Conservation (phyloP, 108 stramenopile species). For the Skeletonema marinoi region DNA sequence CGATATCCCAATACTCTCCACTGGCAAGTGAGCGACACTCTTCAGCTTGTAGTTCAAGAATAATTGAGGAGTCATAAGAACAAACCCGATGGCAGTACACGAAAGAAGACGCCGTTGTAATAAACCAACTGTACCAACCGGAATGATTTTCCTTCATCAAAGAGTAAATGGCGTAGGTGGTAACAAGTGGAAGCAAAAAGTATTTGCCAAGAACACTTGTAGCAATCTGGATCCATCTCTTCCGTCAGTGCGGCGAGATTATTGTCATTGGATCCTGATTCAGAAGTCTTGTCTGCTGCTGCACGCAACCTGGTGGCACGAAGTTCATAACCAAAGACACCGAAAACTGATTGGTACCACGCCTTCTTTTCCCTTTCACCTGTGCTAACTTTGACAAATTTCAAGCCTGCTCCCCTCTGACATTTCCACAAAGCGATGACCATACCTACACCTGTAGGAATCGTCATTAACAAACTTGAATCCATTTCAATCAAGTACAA, state of each 20-base stretch:
- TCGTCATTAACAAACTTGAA: slow-evolving; percentile 83
- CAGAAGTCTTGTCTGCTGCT: slow-evolving; percentile 9
- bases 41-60: slow-evolving; percentile 91
- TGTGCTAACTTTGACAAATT: slow-evolving; percentile 50
- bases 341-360: slow-evolving; percentile 65
- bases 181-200: slow-evolving; percentile 77
- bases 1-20: slow-evolving; percentile 91
- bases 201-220: slow-evolving; percentile 66
- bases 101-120: slow-evolving; percentile 84
- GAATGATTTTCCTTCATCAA: slow-evolving; percentile 70
- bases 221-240: slow-evolving; percentile 86
- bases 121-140: slow-evolving; percentile 92
- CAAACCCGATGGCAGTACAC: slow-evolving; percentile 89
- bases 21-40: slow-evolving; percentile 86
- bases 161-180: slow-evolving; percentile 74
- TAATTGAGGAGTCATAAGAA: slow-evolving; percentile 91
- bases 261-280: slow-evolving; percentile 12
- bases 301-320: slow-evolving; percentile 66
- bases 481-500: slow-evolving; percentile 90
- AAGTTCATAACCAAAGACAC: slow-evolving; percentile 74
- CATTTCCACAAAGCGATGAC: slow-evolving; percentile 87
- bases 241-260: slow-evolving; percentile 75
- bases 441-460: slow-evolving; percentile 81
- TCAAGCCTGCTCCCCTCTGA: slow-evolving; percentile 71
- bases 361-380: slow-evolving; percentile 28